A percentile compares a stretch with the other conserved stretches of the same genome.
phyloP scores from a whole-genome alignment of 345 rosid species.

The Camelina sativa region DNA sequence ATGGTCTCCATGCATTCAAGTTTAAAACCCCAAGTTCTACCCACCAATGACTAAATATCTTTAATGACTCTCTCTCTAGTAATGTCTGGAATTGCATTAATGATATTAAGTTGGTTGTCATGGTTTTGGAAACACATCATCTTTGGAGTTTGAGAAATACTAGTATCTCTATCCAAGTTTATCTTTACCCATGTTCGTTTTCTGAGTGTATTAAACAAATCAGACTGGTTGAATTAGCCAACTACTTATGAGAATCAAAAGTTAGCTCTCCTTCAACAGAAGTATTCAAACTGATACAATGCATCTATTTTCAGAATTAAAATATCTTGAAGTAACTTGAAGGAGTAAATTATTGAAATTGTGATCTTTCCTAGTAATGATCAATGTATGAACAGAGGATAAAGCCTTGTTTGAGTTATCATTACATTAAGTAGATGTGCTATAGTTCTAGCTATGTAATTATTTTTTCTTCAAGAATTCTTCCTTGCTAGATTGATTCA shows the following conservation, averaged over 20 bases:
- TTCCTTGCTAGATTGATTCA: not conserved
- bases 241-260: not conserved
- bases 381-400: not conserved
- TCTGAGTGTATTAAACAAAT: not conserved
- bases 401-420: not conserved
- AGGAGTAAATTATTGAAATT: not conserved
- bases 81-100: constrained; percentile 24
- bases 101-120: constrained; percentile 28
- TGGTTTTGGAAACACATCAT: constrained; percentile 24
- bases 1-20: constrained; percentile 45
- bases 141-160: constrained; percentile 17
- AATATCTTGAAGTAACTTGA: not conserved
- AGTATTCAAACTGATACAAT: not conserved
- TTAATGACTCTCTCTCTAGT: constrained; percentile 6
- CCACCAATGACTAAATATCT: constrained; percentile 35
- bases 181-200: constrained; percentile 27
- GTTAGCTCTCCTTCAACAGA: not conserved
- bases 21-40: constrained; percentile 40
- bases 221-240: not conserved
- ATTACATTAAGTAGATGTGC: not conserved
- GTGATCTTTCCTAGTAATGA: not conserved
- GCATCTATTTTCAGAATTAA: not conserved
- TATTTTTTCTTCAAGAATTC: not conserved
- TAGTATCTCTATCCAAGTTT: not conserved
- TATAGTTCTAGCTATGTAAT: not conserved